A percentile compares a stretch with the other conserved stretches of the same genome.
Evolutionary conservation across 1,139 yeast genomes (phyloP).

Genomic region (Ogataea hybrid): DNA sequence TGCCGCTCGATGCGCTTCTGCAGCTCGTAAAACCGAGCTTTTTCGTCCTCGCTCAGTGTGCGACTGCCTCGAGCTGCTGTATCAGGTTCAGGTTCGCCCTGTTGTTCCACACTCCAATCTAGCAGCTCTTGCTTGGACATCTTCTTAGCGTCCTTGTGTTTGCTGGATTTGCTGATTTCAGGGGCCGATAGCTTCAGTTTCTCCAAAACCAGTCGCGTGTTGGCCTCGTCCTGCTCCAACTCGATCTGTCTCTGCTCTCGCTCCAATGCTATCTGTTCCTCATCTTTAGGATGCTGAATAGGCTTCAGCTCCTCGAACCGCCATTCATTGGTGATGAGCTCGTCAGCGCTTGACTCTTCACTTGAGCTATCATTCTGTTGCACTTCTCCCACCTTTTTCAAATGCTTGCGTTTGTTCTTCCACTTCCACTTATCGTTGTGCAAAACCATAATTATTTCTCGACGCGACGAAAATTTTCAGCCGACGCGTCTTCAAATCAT

Average conservation of each 20-base stretch:
- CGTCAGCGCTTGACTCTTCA: constrained; percentile 3
- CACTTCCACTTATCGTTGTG: constrained; percentile 37
- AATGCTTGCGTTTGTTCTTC: constrained; percentile 30
- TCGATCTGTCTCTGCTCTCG: constrained; percentile 10
- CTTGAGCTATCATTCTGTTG: background rate
- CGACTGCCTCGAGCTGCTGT: constrained; percentile 1
- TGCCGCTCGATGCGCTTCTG: constrained; percentile 23
- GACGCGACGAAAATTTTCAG: constrained; percentile 4
- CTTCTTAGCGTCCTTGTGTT: constrained; percentile 10
- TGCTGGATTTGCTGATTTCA: constrained; percentile 6
- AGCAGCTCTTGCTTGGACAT: constrained; percentile 19
- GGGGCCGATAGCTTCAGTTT: constrained; percentile 12
- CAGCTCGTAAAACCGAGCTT: constrained; percentile 17
- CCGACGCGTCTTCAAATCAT: constrained; percentile 12
- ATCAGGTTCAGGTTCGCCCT: background rate
- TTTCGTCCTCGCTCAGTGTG: constrained; percentile 24
- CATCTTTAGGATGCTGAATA: constrained; percentile 24
- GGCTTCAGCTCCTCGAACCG: constrained; percentile 22
- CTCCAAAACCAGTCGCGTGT: constrained; percentile 16
- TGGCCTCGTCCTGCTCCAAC: constrained; percentile 11
- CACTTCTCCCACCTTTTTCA: constrained; percentile 22
- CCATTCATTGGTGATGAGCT: constrained; percentile 23
- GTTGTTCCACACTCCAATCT: constrained; percentile 12
- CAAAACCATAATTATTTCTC: constrained; percentile 28
- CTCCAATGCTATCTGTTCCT: constrained; percentile 19